Base-by-base conservation (phyloP, 2,329 filamentous ascomycete genomes). In the Trichoderma arundinaceum region DNA sequence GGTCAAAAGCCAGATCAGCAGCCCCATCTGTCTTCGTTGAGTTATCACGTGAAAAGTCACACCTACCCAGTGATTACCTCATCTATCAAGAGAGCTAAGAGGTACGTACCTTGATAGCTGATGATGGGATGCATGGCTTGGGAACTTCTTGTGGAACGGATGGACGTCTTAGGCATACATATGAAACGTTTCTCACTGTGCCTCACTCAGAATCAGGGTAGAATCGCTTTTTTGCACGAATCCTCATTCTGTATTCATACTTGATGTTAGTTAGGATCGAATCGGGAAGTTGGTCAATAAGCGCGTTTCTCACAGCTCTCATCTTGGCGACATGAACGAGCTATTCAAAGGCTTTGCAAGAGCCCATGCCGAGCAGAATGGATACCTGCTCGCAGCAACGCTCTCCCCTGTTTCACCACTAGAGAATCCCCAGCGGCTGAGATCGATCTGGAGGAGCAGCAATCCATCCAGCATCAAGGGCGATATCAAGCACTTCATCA, bases 401-500 rank as follows among this genome's bases (percentile, higher is more conserved):
- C 81, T 98, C 66, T 90, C 86, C 13, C 94, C 94, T 41, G 82
- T 90, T 66, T 77, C 90, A 56, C 86, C 90, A 4, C 72, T 82
- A 35, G 78, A 84, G 53, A 82, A 92, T 66, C 85, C 89, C 44
- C 83, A 87, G 65, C 87, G 88, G 65, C 80, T 97, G 49, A 84
- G 85, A 72, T 84, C 84, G 48, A 90, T 97, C 71, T 89, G 88
- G 78, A 86, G 88, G 71, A 88, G 87, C 71, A 90, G 90, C 52
- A 92, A 91, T 74, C 77, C 83, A 53, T 83, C 87, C 69, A 87
- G 86, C 71, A 81, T 89, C 57, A 87, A 88, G 69, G 82, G 83
- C 41, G 90, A 95, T 72, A 82, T 97, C 62, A 88, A 89, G 65
- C 88, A 91, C 73, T 84, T 95, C 65, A 86, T 94, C 67, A 80